Evolutionary conservation across 805 yeast species (phyloP).

Genomic region (Candida michaelii): DNA sequence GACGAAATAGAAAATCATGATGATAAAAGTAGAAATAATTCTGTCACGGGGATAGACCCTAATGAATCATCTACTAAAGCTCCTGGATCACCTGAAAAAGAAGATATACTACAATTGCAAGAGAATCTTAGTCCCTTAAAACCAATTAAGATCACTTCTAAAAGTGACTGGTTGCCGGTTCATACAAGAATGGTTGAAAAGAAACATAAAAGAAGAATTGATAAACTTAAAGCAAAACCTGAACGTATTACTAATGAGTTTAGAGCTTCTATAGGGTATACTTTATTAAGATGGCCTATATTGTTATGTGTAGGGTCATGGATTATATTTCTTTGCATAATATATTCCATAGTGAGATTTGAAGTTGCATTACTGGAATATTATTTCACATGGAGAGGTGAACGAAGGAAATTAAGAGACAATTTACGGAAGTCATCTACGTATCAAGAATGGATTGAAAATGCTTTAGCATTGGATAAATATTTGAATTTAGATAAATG

Average conservation of each 20-base stretch:
- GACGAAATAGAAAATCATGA: slow-evolving; percentile 27
- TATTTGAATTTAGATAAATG: slow-evolving; percentile 61
- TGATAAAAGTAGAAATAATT: slow-evolving; percentile 1
- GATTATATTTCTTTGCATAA: slow-evolving; percentile 48
- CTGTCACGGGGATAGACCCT: neutral
- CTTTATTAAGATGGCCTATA: slow-evolving; percentile 65
- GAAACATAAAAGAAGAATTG: slow-evolving; percentile 12
- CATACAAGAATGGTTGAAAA: slow-evolving; percentile 10
- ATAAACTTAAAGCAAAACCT: slow-evolving; percentile 1
- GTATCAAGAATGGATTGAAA: slow-evolving; percentile 62
- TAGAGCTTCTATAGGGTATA: slow-evolving; percentile 32
- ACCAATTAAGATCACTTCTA: slow-evolving; percentile 21
- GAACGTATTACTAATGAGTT: slow-evolving; percentile 30
- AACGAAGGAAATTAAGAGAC: slow-evolving; percentile 48
- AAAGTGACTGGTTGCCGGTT: slow-evolving; percentile 29
- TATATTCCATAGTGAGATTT: slow-evolving; percentile 54
- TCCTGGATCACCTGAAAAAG: neutral
- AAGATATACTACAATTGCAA: slow-evolving; percentile 2
- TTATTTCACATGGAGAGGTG: slow-evolving; percentile 59
- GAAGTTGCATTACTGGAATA: slow-evolving; percentile 66
- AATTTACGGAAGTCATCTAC: slow-evolving; percentile 47
- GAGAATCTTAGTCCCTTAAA: slow-evolving; percentile 9
- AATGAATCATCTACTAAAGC: neutral
- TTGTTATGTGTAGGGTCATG: slow-evolving; percentile 52
- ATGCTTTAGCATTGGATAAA: slow-evolving; percentile 58